Evolutionary conservation across 345 rosid genomes (phyloP).

Genomic region (Murraya paniculata): DNA sequence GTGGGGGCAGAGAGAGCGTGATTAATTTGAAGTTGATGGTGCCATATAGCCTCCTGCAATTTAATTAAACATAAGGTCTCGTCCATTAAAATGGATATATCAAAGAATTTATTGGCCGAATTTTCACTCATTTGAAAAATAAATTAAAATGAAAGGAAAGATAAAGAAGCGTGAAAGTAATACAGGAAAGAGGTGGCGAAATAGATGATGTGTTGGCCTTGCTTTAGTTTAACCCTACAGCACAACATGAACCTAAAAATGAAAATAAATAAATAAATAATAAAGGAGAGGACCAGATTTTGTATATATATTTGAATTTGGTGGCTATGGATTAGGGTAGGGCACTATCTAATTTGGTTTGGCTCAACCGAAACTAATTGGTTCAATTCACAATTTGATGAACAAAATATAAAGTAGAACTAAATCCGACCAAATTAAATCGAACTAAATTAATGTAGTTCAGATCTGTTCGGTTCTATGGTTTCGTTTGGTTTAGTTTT

Average conservation of each 20-base stretch:
- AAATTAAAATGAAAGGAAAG: not conserved
- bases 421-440: too few relatives aligned
- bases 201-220: not conserved
- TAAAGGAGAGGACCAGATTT: not conserved
- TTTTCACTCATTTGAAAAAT: too few relatives aligned
- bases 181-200: not conserved
- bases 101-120: not conserved
- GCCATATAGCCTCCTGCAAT: not conserved
- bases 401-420: too few relatives aligned
- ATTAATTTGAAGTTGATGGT: not conserved
- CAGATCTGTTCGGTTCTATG: too few relatives aligned
- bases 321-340: too few relatives aligned
- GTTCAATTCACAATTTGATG: too few relatives aligned
- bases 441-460: too few relatives aligned
- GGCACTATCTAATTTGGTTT: too few relatives aligned
- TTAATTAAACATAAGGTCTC: not conserved
- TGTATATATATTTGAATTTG: not conserved
- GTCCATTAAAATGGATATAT: slow-evolving; percentile 6
- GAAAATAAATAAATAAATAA: not conserved
- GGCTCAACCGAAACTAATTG: too few relatives aligned
- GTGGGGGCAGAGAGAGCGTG: not conserved
- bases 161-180: not conserved
- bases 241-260: not conserved
- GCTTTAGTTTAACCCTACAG: not conserved
- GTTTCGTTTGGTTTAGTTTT: too few relatives aligned